Evolutionary conservation across 2,329 filamentous ascomycete species (phyloP), one percentile per base, ranked within the genome.

Genomic region (Neurospora crassa): DNA sequence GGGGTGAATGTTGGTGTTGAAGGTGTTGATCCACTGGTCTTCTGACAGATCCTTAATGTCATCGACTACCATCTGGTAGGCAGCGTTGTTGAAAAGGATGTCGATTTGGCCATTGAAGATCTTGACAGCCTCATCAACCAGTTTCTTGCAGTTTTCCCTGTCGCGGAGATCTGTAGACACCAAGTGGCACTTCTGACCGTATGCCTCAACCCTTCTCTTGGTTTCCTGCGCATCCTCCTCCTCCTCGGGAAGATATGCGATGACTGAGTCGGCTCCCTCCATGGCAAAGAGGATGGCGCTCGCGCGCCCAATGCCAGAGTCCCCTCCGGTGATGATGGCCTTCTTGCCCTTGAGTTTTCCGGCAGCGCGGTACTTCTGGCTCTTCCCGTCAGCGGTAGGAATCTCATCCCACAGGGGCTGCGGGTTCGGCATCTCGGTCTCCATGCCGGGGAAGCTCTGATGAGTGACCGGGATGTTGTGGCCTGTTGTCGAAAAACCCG

Each of bases 1-100:
- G 3, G 91, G 87, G 80, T 95, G 91, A 77, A 96, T 94, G 82
- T 96, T 96, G 68, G 89, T 92, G 80, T 93, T 85, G 82, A 96
- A 95, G 0, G 92, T 95, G 72, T 89, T 84, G 69, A 90, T 76
- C 92, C 92, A 96, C 82, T 96, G 92, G 5, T 93, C 91, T 77
- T 94, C 91, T 37, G 86, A 81, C 1, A 96, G 81, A 67, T 94
- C 91, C 63, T 84, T 83, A 79, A 95, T 95, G 74, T 91, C 87
- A 71, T 90, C 83, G 37, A 88, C 82, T 86, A 92, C 90, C 86
- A 92, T 91, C 81, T 94, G 89, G 79, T 87, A 92, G 0, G 90
- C 91, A 45, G 90, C 89, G 76, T 94, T 94, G 81, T 94, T 89
- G 76, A 91, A 88, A 8, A 93, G 80, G 45, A 95, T 92, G 77